Evolutionary conservation across 2,329 filamentous ascomycete species (phyloP).

Genomic region (Aspergillus glaucus): DNA sequence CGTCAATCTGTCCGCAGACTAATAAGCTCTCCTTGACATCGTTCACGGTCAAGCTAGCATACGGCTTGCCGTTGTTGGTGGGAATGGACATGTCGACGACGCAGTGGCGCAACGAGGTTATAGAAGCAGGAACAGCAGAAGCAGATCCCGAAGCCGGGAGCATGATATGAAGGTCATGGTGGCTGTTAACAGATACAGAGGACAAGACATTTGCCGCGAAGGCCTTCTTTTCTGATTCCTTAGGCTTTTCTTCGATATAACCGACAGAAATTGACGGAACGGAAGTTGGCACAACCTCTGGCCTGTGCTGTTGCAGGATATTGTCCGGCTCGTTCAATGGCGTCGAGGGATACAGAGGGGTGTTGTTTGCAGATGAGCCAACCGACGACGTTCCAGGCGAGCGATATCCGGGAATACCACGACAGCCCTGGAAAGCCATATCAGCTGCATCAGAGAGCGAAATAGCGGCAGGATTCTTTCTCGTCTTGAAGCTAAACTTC

Average conservation of each 20-base stretch:
- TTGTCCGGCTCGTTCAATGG: slow-evolving; percentile 30
- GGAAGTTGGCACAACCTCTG: slow-evolving; percentile 31
- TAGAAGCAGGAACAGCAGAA: slow-evolving; percentile 65
- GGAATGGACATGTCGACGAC: slow-evolving; percentile 75
- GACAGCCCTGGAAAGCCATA: slow-evolving; percentile 44
- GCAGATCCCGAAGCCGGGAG: slow-evolving; percentile 64
- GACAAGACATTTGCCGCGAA: slow-evolving; percentile 52
- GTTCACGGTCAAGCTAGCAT: slow-evolving; percentile 65
- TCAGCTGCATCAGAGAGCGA: slow-evolving; percentile 53
- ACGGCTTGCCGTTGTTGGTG: slow-evolving; percentile 52
- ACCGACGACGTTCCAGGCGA: slow-evolving; percentile 38
- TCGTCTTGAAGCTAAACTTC: slow-evolving; percentile 75
- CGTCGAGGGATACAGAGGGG: slow-evolving; percentile 31
- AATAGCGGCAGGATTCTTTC: slow-evolving; percentile 50
- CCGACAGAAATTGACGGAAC: slow-evolving; percentile 18
- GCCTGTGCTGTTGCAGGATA: slow-evolving; percentile 22
- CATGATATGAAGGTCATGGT: slow-evolving; percentile 66
- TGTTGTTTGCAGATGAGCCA: slow-evolving; percentile 31
- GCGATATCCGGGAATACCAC: slow-evolving; percentile 37
- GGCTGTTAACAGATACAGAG: slow-evolving; percentile 60
- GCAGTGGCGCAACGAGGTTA: slow-evolving; percentile 64
- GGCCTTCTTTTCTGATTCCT: slow-evolving; percentile 20
- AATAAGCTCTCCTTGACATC: slow-evolving; percentile 65
- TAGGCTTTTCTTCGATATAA: slow-evolving; percentile 14
- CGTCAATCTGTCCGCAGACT: slow-evolving; percentile 69